Evolutionary conservation across 306 rosid species (phyloP).

Genomic region (Datisca glomerata): DNA sequence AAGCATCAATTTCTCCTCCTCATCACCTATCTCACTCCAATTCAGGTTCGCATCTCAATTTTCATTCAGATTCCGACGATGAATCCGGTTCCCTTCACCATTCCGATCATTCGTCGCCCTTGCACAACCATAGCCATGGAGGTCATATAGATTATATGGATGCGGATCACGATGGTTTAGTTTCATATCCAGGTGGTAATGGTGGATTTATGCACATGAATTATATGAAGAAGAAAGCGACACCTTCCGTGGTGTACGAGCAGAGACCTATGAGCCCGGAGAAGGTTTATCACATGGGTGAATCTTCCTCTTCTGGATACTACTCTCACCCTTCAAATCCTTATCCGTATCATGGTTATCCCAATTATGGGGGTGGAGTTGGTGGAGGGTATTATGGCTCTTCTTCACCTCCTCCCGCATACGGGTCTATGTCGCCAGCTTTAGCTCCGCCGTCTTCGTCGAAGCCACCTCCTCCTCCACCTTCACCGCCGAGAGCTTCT

Average conservation of each 20-base stretch:
- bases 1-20: conserved; percentile 18
- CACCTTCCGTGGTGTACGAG: conserved; percentile 56
- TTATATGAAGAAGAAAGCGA: conserved; percentile 48
- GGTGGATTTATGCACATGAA: conserved; percentile 42
- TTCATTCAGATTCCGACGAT: conserved; percentile 46
- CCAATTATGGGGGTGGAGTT: conserved; percentile 26
- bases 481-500: conserved; percentile 67
- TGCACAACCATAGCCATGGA: conserved; percentile 20
- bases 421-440: conserved; percentile 20
- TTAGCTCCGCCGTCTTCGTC: conserved; percentile 24
- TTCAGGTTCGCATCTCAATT: conserved; percentile 69
- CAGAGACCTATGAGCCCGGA: conserved; percentile 42
- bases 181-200: conserved; percentile 15
- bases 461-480: conserved; percentile 72
- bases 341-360: conserved; percentile 17
- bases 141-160: conserved; percentile 17
- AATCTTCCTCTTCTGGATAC: conserved; percentile 46
- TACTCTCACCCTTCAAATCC: conserved; percentile 14
- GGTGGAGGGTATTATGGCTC: conserved; percentile 31
- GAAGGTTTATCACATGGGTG: conserved; percentile 40
- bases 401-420: conserved; percentile 18
- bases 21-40: conserved; percentile 26
- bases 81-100: conserved; percentile 34
- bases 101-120: conserved; percentile 52
- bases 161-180: conserved; percentile 13